A percentile compares a stretch with the other conserved stretches of the same genome.
Conservation (phyloP, 2,329 filamentous ascomycete genomes). For the Phoma sp. region DNA sequence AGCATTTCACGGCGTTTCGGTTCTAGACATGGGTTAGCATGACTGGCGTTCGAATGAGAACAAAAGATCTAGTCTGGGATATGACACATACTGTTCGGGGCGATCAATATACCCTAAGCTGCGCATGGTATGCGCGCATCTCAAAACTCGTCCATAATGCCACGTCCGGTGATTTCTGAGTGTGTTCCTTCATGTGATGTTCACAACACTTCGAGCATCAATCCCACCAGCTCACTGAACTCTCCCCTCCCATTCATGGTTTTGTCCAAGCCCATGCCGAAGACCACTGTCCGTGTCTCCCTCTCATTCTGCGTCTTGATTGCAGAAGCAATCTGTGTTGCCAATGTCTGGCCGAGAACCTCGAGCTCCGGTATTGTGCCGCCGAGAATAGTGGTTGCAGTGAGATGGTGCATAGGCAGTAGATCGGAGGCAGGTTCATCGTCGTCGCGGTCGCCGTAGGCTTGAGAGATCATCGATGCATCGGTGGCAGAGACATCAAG, state of each 20-base stretch:
- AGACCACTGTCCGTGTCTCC: constrained; percentile 64
- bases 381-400: constrained; percentile 84
- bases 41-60: constrained; percentile 10
- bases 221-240: constrained; percentile 52
- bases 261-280: constrained; percentile 63
- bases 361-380: constrained; percentile 80
- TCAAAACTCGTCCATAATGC: background rate
- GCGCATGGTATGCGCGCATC: background rate
- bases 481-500: constrained; percentile 72
- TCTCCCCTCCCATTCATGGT: constrained; percentile 56
- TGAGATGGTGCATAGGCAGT: constrained; percentile 81
- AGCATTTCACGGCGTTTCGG: constrained; percentile 35
- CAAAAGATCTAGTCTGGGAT: background rate
- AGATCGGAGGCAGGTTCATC: constrained; percentile 50
- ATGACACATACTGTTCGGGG: constrained; percentile 4
- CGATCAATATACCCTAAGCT: background rate
- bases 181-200: background rate
- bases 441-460: constrained; percentile 54
- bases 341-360: constrained; percentile 84
- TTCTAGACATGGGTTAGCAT: constrained; percentile 30
- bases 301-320: constrained; percentile 73
- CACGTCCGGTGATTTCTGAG: background rate
- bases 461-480: constrained; percentile 59
- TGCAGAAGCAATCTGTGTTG: constrained; percentile 84
- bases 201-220: constrained; percentile 49